These are phyloP conservation scores for Rauvolfia tetraphylla DNA, from an alignment of 257 asterid genomes.

Conservation along the genomic window DNA sequence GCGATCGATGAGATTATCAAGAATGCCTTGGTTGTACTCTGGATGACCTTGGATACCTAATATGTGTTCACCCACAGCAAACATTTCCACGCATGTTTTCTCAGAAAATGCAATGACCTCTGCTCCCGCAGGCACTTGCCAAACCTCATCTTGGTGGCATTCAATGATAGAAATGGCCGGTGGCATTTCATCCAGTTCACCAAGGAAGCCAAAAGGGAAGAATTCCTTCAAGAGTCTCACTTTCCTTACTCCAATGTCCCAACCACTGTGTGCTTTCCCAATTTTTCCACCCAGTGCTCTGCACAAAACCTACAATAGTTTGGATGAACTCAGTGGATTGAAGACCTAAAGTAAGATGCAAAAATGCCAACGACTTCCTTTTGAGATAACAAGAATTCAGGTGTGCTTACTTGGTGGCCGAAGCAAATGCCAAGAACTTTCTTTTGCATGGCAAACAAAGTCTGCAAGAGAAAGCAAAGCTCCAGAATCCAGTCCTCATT, in stretches of 20 bases:
- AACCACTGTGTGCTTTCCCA: constrained; percentile 50
- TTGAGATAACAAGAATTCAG: neutral
- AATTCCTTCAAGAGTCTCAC: constrained; percentile 43
- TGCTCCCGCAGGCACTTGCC: constrained; percentile 54
- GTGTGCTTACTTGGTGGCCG: constrained; percentile 54
- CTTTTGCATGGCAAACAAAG: constrained; percentile 48
- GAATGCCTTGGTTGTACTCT: constrained; percentile 68
- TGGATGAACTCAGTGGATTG: too few species aligned
- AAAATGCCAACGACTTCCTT: too few species aligned
- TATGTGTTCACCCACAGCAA: constrained; percentile 42
- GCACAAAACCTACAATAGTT: constrained; percentile 41
- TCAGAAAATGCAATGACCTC: constrained; percentile 57
- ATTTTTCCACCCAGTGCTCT: constrained; percentile 78
- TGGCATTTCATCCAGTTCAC: constrained; percentile 46
- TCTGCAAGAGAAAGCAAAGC: constrained; percentile 49
- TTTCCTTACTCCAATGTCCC: constrained; percentile 75
- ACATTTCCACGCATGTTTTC: constrained; percentile 69
- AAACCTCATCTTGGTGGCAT: constrained; percentile 83
- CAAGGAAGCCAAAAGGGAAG: constrained; percentile 24
- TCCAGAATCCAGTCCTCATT: constrained; percentile 51
- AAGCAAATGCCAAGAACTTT: constrained; percentile 76
- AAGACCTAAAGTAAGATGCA: too few species aligned
- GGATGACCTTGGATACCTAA: constrained; percentile 87
- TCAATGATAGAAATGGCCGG: constrained; percentile 47
- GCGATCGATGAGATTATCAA: constrained; percentile 55